A percentile compares a stretch with the other conserved stretches of the same genome.
Evolutionary conservation across 2,329 filamentous ascomycete genomes (phyloP).

Genomic region (Pseudophaeomoniella oleicola): DNA sequence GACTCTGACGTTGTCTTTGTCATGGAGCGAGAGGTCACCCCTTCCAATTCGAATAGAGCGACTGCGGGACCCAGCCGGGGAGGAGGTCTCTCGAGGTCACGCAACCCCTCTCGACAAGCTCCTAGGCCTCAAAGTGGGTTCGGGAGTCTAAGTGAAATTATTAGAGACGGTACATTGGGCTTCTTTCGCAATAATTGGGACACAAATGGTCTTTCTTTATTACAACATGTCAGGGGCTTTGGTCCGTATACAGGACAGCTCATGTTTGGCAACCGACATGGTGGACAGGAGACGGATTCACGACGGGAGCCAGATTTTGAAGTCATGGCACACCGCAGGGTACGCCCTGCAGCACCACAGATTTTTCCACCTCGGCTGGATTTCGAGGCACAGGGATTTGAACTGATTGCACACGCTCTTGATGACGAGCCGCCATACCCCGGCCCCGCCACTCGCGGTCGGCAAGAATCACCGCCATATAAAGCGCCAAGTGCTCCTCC

Average conservation of each 20-base stretch:
- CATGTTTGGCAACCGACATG: not conserved
- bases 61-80: not conserved
- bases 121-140: not conserved
- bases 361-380: not conserved
- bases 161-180: not conserved
- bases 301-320: not conserved
- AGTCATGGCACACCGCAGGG: not conserved
- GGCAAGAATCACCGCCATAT: slow-evolving; percentile 27
- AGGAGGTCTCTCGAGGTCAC: not conserved
- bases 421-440: slow-evolving; percentile 11
- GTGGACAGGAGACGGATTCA: not conserved
- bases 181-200: not conserved
- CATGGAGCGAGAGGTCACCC: slow-evolving; percentile 1
- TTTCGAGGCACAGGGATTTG: slow-evolving; percentile 1
- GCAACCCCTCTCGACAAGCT: not conserved
- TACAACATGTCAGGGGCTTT: not conserved
- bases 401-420: not conserved
- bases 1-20: slow-evolving; percentile 2
- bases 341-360: not conserved
- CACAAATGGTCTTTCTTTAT: not conserved
- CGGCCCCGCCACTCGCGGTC: slow-evolving; percentile 5
- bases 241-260: not conserved
- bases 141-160: not conserved
- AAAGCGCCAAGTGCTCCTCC: slow-evolving; percentile 50
- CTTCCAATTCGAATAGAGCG: not conserved